phyloP scores from a whole-genome alignment of 2,329 filamentous ascomycete species.

The Massarina eburnea region DNA sequence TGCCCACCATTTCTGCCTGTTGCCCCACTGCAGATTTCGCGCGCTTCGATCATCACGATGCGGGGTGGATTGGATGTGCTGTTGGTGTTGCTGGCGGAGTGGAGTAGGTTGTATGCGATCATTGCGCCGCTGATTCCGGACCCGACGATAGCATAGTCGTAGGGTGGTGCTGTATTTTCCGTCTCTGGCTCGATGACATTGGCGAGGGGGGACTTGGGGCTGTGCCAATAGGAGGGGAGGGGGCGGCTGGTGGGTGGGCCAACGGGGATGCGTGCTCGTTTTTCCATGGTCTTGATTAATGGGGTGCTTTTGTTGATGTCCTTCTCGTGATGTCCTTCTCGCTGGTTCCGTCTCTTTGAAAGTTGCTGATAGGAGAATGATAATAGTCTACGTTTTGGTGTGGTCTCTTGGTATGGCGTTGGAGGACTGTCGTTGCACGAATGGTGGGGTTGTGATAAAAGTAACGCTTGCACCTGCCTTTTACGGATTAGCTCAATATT shows the following conservation, averaged over 20 bases:
- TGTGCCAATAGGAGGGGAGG: slow-evolving; percentile 47
- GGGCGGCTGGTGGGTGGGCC: slow-evolving; percentile 35
- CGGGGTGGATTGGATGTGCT: slow-evolving; percentile 9
- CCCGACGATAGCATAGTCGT: slow-evolving; percentile 43
- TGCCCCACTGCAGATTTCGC: slow-evolving; percentile 42
- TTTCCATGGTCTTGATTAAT: slow-evolving; percentile 26
- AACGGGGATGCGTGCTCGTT: slow-evolving; percentile 31
- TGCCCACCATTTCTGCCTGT: slow-evolving; percentile 52
- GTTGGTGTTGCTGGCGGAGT: neutral
- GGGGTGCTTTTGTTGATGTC: neutral
- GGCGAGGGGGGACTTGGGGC: slow-evolving; percentile 41
- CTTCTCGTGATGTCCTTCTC: no score
- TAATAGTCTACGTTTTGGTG: no score
- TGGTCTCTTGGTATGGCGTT: no score
- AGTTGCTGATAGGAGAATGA: no score
- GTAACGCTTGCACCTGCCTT: no score
- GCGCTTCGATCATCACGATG: slow-evolving; percentile 46
- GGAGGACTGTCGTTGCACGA: no score
- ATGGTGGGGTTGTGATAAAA: no score
- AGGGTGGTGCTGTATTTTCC: slow-evolving; percentile 18
- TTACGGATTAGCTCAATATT: no score
- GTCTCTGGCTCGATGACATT: slow-evolving; percentile 32
- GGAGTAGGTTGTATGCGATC: slow-evolving; percentile 41
- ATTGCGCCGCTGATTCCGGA: slow-evolving; percentile 45
- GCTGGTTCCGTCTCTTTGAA: no score